Conservation (phyloP, 106 monocot species). For the Dioscorea alata region DNA sequence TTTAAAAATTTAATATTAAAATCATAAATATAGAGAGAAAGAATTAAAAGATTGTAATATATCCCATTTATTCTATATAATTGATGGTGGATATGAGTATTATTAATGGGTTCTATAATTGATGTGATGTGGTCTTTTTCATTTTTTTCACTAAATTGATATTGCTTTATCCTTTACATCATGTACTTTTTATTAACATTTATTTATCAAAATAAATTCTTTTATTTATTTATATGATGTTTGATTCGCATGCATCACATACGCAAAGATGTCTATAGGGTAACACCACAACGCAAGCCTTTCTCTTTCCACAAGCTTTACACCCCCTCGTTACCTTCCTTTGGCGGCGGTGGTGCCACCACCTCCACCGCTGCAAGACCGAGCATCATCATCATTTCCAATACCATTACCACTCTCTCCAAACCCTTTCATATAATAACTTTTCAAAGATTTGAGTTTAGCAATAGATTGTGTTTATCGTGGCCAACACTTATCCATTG, state of each 20-base stretch:
- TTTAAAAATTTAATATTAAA: too few relatives aligned
- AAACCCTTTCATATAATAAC: conserved; percentile 3
- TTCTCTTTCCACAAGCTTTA: conserved; percentile 33
- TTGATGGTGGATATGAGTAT: too few relatives aligned
- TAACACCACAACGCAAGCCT: conserved; percentile 40
- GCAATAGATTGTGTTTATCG: conserved; percentile 90
- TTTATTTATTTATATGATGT: too few relatives aligned
- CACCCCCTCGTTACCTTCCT: conserved; percentile 5
- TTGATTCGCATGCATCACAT: conserved; percentile 43
- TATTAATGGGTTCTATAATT: too few relatives aligned
- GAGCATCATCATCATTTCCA: conserved; percentile 20
- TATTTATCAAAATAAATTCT: too few relatives aligned
- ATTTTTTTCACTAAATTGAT: too few relatives aligned
- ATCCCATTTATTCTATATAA: too few relatives aligned
- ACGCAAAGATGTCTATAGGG: conserved; percentile 62
- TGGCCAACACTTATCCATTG: conserved; percentile 43
- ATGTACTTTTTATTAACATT: too few relatives aligned
- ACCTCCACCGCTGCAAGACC: conserved; percentile 30
- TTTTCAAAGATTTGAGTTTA: conserved; percentile 66
- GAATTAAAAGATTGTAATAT: too few relatives aligned
- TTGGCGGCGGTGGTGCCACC: background rate
- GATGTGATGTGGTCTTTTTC: too few relatives aligned
- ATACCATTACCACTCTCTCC: conserved; percentile 21
- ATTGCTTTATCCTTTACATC: too few relatives aligned
- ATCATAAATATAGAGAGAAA: too few relatives aligned